A percentile compares a stretch with the other conserved stretches of the same genome.
Evolutionary conservation across 768 basidiomycete species (phyloP).

Genomic region (Tephrocybe sp.): DNA sequence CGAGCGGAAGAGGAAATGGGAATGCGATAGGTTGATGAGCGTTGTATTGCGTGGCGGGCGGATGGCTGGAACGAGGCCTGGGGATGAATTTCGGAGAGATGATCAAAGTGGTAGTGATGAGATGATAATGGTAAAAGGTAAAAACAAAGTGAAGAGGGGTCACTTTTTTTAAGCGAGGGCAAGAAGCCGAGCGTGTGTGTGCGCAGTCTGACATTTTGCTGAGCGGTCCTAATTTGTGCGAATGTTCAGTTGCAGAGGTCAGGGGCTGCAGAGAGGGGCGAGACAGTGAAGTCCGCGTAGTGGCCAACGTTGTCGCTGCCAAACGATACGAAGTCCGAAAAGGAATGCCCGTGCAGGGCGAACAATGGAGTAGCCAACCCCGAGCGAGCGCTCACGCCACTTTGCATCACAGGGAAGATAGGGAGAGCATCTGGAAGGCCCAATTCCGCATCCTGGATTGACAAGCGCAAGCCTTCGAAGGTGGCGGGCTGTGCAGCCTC

Average conservation of each 20-base stretch:
- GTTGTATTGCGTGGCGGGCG: slow-evolving; percentile 15
- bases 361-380: slow-evolving; percentile 15
- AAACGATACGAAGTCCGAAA: slow-evolving; percentile 16
- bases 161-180: slow-evolving; percentile 6
- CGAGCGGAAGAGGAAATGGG: slow-evolving; percentile 18
- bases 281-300: slow-evolving; percentile 27
- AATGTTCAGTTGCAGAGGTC: slow-evolving; percentile 47
- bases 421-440: slow-evolving; percentile 5
- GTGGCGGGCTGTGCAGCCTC: slow-evolving; percentile 36
- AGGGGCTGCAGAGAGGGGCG: slow-evolving; percentile 42
- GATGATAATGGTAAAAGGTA: background rate
- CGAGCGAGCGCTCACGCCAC: slow-evolving; percentile 5
- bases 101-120: background rate
- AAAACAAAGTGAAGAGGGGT: background rate
- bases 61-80: slow-evolving; percentile 7
- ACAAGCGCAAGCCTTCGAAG: slow-evolving; percentile 39
- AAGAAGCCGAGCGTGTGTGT: background rate
- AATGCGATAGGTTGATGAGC: slow-evolving; percentile 18
- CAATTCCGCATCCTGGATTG: slow-evolving; percentile 27
- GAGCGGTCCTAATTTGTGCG: background rate
- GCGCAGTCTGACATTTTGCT: slow-evolving; percentile 8
- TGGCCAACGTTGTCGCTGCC: slow-evolving; percentile 17
- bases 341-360: slow-evolving; percentile 12
- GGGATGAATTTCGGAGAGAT: background rate
- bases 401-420: slow-evolving; percentile 8